phyloP scores from a whole-genome alignment of 352 stramenopile species.

The Pythium biforme region DNA sequence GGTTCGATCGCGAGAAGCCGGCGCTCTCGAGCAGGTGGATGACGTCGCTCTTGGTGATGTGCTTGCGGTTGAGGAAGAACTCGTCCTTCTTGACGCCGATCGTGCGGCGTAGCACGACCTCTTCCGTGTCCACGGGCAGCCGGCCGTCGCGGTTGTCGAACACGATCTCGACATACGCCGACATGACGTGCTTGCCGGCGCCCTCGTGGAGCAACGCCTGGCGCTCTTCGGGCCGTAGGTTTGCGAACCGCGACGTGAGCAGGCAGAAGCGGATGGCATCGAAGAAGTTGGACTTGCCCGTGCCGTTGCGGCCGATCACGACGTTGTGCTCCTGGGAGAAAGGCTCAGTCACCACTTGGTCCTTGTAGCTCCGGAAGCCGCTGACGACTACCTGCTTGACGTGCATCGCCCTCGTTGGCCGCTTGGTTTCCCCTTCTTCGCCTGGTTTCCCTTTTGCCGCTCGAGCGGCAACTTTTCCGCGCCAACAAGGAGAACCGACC shows the following conservation, averaged over 20 bases:
- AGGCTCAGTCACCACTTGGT: constrained; percentile 85
- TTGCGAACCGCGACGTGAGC: constrained; percentile 91
- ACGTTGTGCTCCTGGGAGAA: constrained; percentile 96
- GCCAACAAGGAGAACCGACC: constrained; percentile 1
- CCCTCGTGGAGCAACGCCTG: constrained; percentile 96
- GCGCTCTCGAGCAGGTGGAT: constrained; percentile 97
- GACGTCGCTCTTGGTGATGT: constrained; percentile 98
- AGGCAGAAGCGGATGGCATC: constrained; percentile 99
- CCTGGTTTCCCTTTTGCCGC: constrained; percentile 2
- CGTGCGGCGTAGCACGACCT: constrained; percentile 97
- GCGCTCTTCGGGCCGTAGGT: constrained; percentile 90
- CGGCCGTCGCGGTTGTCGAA: constrained; percentile 99
- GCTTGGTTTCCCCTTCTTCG: constrained; percentile 6
- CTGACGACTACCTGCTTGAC: constrained; percentile 96
- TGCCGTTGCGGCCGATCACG: constrained; percentile 98
- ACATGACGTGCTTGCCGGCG: constrained; percentile 93
- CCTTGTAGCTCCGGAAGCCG: constrained; percentile 95
- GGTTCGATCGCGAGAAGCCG: constrained; percentile 98
- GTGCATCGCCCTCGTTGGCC: constrained; percentile 88
- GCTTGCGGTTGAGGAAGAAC: constrained; percentile 99
- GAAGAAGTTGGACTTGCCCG: constrained; percentile 98
- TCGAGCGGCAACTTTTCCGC: constrained; percentile 2
- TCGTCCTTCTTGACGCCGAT: constrained; percentile 99
- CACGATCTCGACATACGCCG: constrained; percentile 98
- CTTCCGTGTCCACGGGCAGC: constrained; percentile 89